Evolutionary conservation across 306 rosid genomes (phyloP), one percentile per base, ranked within the genome.

Genomic region (Citrullus mucosospermus): DNA sequence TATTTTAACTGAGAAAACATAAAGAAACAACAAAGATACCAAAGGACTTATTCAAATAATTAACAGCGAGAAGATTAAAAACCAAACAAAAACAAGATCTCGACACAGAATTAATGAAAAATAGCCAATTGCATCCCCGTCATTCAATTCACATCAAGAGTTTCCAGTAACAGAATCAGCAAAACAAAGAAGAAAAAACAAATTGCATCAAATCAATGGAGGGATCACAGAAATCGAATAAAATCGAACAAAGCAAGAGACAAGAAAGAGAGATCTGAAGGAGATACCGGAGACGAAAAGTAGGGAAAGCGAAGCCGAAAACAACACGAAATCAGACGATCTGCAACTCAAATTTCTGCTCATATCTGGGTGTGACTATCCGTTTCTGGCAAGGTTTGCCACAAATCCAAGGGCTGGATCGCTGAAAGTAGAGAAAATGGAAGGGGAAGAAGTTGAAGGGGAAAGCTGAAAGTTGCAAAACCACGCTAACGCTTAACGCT

Each of bases 241-340:
- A 51, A 53, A 72, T 14, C 0, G 8, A 68, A 43, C 5, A 6
- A 59, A 10, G 76, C 32, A 54, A 30, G 54, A 11, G 2, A 30
- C 10, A 59, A 51, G 13, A 28, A 57, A 78, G 18, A 76, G 81
- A 77, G 84, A 85, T 69, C 71, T 76, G 79, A 73, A 25, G 71
- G 20, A 17, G 71, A 20, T 81, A 90, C 93, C 93, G 78, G 80
- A 76, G 76, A 82, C 8, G 81, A 88, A 83, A 66, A 82, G 88
- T 12, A 82, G 80, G 32, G 79, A 86, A 79, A 80, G 67, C 17
- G 81, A 75, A 74, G 84, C 76, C 69, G 84, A 51, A 63, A 88
- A 69, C 1, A 80, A 11, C 69, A 83, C 38, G 44, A 83, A 86
- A 71, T 39, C 60, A 65, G 69, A 78, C 63, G 85, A 81, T 82